Percentiles rank a stretch among this genome's conserved stretches.
These are phyloP conservation scores for Picochlorum sp. DNA, from an alignment of 139 green algal species.

Conservation along the genomic window DNA sequence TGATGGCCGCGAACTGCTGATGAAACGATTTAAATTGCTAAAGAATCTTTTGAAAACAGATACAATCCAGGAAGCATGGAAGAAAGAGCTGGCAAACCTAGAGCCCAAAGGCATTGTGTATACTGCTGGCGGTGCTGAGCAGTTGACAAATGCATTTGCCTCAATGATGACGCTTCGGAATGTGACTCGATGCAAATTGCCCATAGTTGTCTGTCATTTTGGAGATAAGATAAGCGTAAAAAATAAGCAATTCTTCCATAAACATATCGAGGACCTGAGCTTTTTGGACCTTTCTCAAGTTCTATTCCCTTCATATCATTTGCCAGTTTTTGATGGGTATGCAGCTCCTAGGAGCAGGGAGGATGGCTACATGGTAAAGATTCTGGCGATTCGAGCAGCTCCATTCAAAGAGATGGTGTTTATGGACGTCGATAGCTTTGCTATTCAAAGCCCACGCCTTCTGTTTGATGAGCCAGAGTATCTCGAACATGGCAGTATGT, in stretches of 20 bases:
- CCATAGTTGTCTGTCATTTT: conserved; percentile 10
- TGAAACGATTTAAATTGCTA: too few relatives aligned
- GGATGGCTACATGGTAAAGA: conserved; percentile 15
- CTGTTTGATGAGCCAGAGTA: conserved; percentile 19
- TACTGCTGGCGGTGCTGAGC: neutral
- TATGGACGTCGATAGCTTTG: conserved; percentile 21
- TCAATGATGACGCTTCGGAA: conserved; percentile 8
- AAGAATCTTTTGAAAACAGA: too few relatives aligned
- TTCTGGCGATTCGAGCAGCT: conserved; percentile 1
- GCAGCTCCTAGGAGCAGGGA: neutral
- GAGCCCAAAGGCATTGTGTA: too few relatives aligned
- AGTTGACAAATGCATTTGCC: conserved; percentile 12
- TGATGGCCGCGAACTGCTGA: too few relatives aligned
- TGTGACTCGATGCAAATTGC: neutral
- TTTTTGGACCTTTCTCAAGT: neutral
- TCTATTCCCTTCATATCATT: neutral
- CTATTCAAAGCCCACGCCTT: conserved; percentile 7
- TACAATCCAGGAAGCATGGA: too few relatives aligned
- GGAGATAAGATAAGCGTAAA: neutral
- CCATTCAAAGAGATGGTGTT: conserved; percentile 18
- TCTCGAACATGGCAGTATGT: conserved; percentile 10
- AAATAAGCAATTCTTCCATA: neutral
- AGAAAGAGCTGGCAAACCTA: too few relatives aligned
- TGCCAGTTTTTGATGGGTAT: neutral
- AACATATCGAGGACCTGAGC: neutral